A percentile compares a stretch with the other conserved stretches of the same genome.
Conservation (phyloP, 768 basidiomycete genomes). For the Solioccasus polychromus region DNA sequence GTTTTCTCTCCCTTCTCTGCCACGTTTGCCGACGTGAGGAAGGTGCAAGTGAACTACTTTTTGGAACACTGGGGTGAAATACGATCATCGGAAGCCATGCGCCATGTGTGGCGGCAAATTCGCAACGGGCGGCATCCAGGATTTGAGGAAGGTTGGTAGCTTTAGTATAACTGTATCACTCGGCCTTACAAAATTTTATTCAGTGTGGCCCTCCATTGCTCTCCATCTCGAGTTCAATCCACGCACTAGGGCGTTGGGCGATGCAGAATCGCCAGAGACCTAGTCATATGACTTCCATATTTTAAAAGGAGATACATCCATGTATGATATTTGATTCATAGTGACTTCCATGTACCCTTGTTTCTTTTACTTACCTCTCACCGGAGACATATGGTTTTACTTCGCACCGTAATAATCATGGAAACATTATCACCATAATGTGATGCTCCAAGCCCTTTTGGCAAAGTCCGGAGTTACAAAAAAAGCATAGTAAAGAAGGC, state of each 20-base stretch:
- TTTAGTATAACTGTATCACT: neutral
- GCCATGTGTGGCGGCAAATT: conserved; percentile 81
- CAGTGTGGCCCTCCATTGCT: conserved; percentile 69
- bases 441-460: too few relatives aligned
- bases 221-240: conserved; percentile 61
- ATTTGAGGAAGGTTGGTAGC: conserved; percentile 72
- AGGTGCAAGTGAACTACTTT: conserved; percentile 80
- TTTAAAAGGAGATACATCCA: conserved; percentile 5
- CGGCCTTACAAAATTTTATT: conserved; percentile 9
- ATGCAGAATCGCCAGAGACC: conserved; percentile 18
- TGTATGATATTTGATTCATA: conserved; percentile 9
- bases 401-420: too few relatives aligned
- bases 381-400: too few relatives aligned
- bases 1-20: conserved; percentile 84
- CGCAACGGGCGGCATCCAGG: conserved; percentile 80
- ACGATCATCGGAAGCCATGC: conserved; percentile 80
- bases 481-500: too few relatives aligned
- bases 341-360: too few relatives aligned
- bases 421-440: too few relatives aligned
- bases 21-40: conserved; percentile 76
- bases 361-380: too few relatives aligned
- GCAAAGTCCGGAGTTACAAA: too few relatives aligned
- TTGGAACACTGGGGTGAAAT: conserved; percentile 81
- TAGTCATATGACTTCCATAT: conserved; percentile 3
- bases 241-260: conserved; percentile 23